These are phyloP conservation scores for Rhizomucor pusillus DNA, from an alignment of 371 early-diverging fungal genomes.

Conservation along the genomic window DNA sequence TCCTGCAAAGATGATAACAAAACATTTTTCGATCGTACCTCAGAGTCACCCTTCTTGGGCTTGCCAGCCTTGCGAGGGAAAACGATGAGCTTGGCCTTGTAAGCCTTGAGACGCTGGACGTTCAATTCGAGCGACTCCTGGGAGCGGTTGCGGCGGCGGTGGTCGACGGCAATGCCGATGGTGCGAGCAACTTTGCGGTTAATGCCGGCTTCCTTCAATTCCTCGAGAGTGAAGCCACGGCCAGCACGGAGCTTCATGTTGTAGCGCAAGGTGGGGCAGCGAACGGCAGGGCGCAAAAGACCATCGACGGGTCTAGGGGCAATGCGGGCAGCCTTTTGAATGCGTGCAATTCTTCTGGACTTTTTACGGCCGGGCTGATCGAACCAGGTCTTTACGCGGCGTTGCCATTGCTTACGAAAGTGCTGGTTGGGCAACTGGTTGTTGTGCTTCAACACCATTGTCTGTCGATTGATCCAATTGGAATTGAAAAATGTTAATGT, in stretches of 20 bases:
- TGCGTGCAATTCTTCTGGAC: slow-evolving; percentile 85
- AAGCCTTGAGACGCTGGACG: slow-evolving; percentile 96
- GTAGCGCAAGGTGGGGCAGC: slow-evolving; percentile 98
- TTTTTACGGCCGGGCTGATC: slow-evolving; percentile 98
- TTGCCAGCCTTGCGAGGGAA: slow-evolving; percentile 92
- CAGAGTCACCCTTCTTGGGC: slow-evolving; percentile 79
- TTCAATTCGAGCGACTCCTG: slow-evolving; percentile 95
- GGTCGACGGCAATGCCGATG: slow-evolving; percentile 98
- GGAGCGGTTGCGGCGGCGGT: slow-evolving; percentile 97
- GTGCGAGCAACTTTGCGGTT: slow-evolving; percentile 92
- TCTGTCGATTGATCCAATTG: slow-evolving; percentile 9
- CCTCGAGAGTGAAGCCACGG: slow-evolving; percentile 98
- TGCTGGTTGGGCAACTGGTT: slow-evolving; percentile 98
- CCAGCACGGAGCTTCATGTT: slow-evolving; percentile 99
- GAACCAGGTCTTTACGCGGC: slow-evolving; percentile 99
- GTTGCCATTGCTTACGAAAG: slow-evolving; percentile 99
- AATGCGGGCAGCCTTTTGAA: slow-evolving; percentile 94
- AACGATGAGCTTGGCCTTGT: slow-evolving; percentile 91
- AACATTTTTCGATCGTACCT: slow-evolving; percentile 19
- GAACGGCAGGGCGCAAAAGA: slow-evolving; percentile 97
- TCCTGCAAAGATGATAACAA: too few species aligned
- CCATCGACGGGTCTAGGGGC: slow-evolving; percentile 98
- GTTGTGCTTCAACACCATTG: slow-evolving; percentile 93
- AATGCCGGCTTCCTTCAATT: slow-evolving; percentile 97
- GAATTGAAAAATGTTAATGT: too few species aligned